These are phyloP conservation scores for Sordariomycetes sp. DNA, from an alignment of 2,329 filamentous ascomycete genomes.

Conservation along the genomic window DNA sequence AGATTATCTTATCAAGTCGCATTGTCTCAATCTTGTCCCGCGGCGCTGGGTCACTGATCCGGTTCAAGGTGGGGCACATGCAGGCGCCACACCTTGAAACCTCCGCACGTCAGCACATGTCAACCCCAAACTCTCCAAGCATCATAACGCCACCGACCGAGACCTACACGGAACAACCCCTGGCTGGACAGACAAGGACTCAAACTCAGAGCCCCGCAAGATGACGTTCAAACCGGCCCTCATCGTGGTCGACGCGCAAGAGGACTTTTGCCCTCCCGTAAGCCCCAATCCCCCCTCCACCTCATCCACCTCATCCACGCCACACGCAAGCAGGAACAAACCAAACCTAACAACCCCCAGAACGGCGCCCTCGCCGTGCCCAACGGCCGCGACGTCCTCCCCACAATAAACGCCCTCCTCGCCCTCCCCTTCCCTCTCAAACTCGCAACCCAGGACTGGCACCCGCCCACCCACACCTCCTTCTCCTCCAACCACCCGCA, in stretches of 20 bases:
- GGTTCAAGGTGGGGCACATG: background rate
- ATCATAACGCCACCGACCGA: background rate
- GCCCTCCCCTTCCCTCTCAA: slow-evolving; percentile 59
- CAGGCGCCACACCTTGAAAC: background rate
- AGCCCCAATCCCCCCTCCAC: slow-evolving; percentile 19
- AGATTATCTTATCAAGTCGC: background rate
- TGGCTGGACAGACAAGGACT: background rate
- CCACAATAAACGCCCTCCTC: slow-evolving; percentile 66
- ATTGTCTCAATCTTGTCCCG: background rate
- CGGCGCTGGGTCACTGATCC: background rate
- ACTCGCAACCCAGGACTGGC: slow-evolving; percentile 87
- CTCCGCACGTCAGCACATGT: too few relatives aligned
- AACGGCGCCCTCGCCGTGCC: slow-evolving; percentile 77
- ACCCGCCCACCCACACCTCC: slow-evolving; percentile 74
- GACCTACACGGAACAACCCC: too few relatives aligned
- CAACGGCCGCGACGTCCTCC: slow-evolving; percentile 58
- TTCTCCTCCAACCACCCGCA: slow-evolving; percentile 71
- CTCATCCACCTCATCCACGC: background rate
- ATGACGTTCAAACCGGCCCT: slow-evolving; percentile 36
- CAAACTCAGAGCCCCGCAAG: background rate
- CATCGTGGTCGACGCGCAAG: slow-evolving; percentile 79
- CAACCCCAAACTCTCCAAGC: background rate
- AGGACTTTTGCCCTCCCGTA: slow-evolving; percentile 90
- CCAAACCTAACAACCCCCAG: slow-evolving; percentile 31
- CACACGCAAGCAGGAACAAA: slow-evolving; percentile 5